Conservation (phyloP, 78 protist genomes). For the Dictyostelium purpureum region DNA sequence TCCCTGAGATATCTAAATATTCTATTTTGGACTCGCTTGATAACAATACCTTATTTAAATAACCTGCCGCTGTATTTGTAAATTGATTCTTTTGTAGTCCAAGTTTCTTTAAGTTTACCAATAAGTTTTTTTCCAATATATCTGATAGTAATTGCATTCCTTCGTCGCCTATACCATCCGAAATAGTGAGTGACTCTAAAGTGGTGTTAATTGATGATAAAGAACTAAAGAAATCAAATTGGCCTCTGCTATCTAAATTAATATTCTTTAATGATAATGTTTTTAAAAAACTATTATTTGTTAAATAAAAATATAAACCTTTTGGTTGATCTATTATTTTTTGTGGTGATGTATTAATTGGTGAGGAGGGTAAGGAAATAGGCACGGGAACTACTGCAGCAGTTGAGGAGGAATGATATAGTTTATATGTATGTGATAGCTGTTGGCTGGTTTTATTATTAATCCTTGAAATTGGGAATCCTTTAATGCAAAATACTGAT, state of each 20-base stretch:
- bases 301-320: neutral
- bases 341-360: neutral
- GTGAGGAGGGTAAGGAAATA: neutral
- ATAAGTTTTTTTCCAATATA: neutral
- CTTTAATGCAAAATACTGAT: neutral
- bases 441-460: slow-evolving; percentile 1
- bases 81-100: slow-evolving; percentile 5
- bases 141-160: slow-evolving; percentile 8
- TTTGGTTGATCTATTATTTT: neutral
- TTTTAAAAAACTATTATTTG: neutral
- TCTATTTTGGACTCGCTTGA: neutral
- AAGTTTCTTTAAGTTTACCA: neutral
- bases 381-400: neutral
- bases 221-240: slow-evolving; percentile 8
- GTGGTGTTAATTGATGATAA: neutral
- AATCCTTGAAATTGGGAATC: slow-evolving; percentile 17
- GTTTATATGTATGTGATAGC: neutral
- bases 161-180: slow-evolving; percentile 18
- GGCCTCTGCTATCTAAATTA: neutral
- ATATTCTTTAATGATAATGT: neutral
- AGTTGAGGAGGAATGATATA: slow-evolving; percentile 9
- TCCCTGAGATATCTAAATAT: neutral
- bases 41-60: neutral
- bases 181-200: neutral
- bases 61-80: neutral